phyloP scores from a whole-genome alignment of 495 filamentous ascomycete genomes.

The Podospora comata region DNA sequence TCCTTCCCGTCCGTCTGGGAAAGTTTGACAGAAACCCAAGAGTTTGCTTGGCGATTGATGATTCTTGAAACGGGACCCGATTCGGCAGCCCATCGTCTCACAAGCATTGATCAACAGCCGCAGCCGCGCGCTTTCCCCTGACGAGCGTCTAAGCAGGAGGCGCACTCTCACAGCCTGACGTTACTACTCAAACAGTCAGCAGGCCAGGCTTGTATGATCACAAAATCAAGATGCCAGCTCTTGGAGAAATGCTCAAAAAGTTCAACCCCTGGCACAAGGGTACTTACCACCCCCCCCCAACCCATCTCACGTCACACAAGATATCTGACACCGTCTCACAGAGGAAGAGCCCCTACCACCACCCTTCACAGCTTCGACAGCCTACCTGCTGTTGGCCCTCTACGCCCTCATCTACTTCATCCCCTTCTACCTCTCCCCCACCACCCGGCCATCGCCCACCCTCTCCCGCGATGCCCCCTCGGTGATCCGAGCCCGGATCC shows the following conservation, averaged over 20 bases:
- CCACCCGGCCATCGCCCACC: conserved; percentile 75
- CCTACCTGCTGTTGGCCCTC: conserved; percentile 50
- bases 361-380: conserved; percentile 28
- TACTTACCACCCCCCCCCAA: conserved; percentile 8
- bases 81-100: conserved; percentile 2
- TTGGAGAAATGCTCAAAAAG: conserved; percentile 22
- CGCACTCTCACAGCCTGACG: background rate
- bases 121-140: conserved; percentile 16
- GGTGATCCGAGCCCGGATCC: conserved; percentile 82
- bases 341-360: conserved; percentile 20
- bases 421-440: conserved; percentile 80
- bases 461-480: conserved; percentile 84
- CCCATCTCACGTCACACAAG: conserved; percentile 11
- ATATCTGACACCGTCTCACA: background rate
- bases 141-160: conserved; percentile 20
- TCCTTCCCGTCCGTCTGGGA: background rate
- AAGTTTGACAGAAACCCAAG: background rate
- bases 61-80: conserved; percentile 14
- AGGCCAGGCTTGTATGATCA: background rate
- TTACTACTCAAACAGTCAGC: background rate
- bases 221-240: conserved; percentile 31
- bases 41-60: background rate
- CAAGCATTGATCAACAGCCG: conserved; percentile 2
- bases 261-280: conserved; percentile 35
- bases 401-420: conserved; percentile 85